Evolutionary conservation across 257 asterid genomes (phyloP), one percentile per base, ranked within the genome.

Genomic region (Plantago ovata): DNA sequence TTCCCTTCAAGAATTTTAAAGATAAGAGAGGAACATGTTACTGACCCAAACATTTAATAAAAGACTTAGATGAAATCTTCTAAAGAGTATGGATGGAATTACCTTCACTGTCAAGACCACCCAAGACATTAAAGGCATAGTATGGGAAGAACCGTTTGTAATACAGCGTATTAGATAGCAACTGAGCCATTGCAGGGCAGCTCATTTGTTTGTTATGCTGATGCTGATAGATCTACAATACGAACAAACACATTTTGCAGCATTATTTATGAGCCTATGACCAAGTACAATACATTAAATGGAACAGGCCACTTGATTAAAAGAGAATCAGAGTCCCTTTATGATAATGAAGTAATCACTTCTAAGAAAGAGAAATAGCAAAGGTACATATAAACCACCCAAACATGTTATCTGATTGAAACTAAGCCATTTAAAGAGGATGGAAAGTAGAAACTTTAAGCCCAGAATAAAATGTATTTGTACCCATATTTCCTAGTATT

Each of bases 171-270:
- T 87, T 91, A 24, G 98, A 87, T 32, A 91, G 95, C 53, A 87
- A 71, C 70, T 91, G 98, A 41, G 92, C 98, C 96, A 91, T 87
- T 44, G 94, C 98, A 64, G 95, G 98, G 62, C 98, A 91, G 79
- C 94, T 91, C 98, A 91, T 87, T 69, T 91, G 98, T 76, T 91
- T 91, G 85, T 83, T 87, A 71, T 87, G 98, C 53, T 91, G 98
- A 63, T 91, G 96, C 72, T 91, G 98, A 77, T 91, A 91, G 49
- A 67, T 62, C 98, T 91, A 62, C 58, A 56, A 56, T 32, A 49
- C 55, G 13, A 58, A 59, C 60, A 56, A 51, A 16, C 58, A 51
- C 10, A 40, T 15, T 44, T 44, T 42, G 40, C 3, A 45, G 63
- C 4, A 19, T 47, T 28, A 47, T 16, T 16, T 19, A n/a, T 9